Evolutionary conservation across 2,329 filamentous ascomycete species (phyloP).

Genomic region (Sporothrix phasma): DNA sequence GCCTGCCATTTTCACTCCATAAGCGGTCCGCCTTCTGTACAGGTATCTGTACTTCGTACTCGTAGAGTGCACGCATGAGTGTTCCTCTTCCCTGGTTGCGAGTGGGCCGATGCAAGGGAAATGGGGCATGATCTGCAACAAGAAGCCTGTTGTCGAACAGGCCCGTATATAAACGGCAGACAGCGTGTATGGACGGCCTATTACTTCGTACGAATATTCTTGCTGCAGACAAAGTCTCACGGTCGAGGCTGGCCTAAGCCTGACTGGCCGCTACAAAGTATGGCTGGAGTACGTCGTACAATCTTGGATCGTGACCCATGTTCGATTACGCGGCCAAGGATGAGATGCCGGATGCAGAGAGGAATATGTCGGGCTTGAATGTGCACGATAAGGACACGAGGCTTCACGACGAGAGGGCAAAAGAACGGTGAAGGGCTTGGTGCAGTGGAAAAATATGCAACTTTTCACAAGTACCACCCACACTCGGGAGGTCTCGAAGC

Average conservation of each 20-base stretch:
- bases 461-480: not conserved
- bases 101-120: not conserved
- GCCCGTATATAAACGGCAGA: too few relatives aligned
- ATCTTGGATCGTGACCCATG: too few relatives aligned
- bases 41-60: not conserved
- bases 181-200: not conserved
- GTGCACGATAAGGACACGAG: not conserved
- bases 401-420: not conserved
- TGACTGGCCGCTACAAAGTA: too few relatives aligned
- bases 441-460: not conserved
- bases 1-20: not conserved
- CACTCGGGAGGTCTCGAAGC: too few relatives aligned
- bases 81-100: not conserved
- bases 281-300: too few relatives aligned
- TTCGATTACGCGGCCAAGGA: not conserved
- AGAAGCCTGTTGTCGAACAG: not conserved
- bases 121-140: constrained; percentile 4
- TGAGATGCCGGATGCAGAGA: not conserved
- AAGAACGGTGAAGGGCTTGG: not conserved
- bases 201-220: too few relatives aligned
- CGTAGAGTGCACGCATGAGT: not conserved
- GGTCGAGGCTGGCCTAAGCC: too few relatives aligned
- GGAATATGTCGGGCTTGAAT: not conserved
- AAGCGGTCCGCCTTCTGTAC: not conserved
- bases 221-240: too few relatives aligned